Base-by-base conservation (phyloP, 495 filamentous ascomycete species). In the Penicillium canariense region DNA sequence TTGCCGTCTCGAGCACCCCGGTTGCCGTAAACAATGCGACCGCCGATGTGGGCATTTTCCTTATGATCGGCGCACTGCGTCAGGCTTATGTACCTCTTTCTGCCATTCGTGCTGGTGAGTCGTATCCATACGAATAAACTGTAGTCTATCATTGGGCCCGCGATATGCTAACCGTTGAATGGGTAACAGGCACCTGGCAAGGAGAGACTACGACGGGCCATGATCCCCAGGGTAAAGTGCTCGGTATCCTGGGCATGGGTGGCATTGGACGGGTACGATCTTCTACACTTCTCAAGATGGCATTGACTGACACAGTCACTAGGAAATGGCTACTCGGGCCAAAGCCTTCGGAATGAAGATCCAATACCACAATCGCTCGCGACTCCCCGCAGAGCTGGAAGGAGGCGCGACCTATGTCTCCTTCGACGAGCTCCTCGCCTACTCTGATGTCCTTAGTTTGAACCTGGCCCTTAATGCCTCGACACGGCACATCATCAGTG, bases 221-320 rank as follows among this genome's bases (percentile, higher is more conserved):
- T 55, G 87, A 89, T 59, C 90, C 90, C 7, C 73, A 84, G 53
- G 81, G 80, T 12, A 91, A 92, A 65, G 73, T 79, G 0, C 77
- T 95, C 0, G 90, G 90, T 17, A 85, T 96, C 59, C 79, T 94
- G 59, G 91, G 91, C 1, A 91, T 92, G 81, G 91, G 91, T 25
- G 90, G 90, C 31, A 95, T 95, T 48, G 89, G 88, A 39, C 63
- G 74, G 48, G 75, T 77, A 68, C 57, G 64, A 35, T 4, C 30
- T 23, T 27, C 8, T 15, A 15, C 3, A 35, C 1, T 26, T 22
- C 14, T 0, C 4, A 11, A 10, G 4, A 6, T 40, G 14, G 22
- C 1, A 20, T 18, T 32, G 12, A 31, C 58, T 59, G 31, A 62
- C 31, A n/a, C 14, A 18, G 10, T 28, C 0, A 18, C 18, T 69